These are phyloP conservation scores for Kodamaea fungicola DNA, from an alignment of 1,139 yeast genomes.

Conservation along the genomic window DNA sequence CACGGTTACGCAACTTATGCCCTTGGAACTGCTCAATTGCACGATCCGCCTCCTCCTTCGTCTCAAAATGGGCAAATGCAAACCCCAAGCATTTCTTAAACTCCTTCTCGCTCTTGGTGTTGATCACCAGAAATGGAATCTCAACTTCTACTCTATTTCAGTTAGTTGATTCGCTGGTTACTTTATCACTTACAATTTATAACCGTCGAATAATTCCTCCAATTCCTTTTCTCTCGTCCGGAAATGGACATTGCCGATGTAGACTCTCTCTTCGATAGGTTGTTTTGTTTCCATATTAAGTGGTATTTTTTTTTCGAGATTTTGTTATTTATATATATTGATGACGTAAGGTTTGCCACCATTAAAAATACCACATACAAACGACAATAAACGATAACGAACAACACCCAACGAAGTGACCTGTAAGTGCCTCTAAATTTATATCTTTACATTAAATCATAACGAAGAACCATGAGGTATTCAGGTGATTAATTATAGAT, in stretches of 20 bases:
- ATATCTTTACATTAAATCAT: too few relatives aligned
- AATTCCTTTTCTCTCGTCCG: constrained; percentile 54
- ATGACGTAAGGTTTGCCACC: too few relatives aligned
- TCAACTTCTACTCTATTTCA: constrained; percentile 25
- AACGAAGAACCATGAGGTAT: too few relatives aligned
- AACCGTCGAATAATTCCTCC: constrained; percentile 39
- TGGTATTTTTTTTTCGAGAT: too few relatives aligned
- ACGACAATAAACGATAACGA: too few relatives aligned
- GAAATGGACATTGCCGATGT: constrained; percentile 52
- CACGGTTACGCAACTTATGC: constrained; percentile 44
- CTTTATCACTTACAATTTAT: constrained; percentile 28
- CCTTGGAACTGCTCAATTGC: constrained; percentile 47
- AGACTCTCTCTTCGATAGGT: constrained; percentile 40
- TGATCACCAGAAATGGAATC: constrained; percentile 37
- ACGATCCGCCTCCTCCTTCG: constrained; percentile 42
- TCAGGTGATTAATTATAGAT: too few relatives aligned
- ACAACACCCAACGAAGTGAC: too few relatives aligned
- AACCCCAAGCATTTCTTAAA: constrained; percentile 46
- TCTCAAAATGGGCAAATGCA: constrained; percentile 51
- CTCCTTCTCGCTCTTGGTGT: constrained; percentile 27
- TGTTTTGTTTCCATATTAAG: constrained; percentile 15
- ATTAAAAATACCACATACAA: too few relatives aligned
- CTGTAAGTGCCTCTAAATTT: too few relatives aligned
- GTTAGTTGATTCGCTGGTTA: neutral
- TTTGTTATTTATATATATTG: too few relatives aligned